Evolutionary conservation across 2,329 filamentous ascomycete species (phyloP), one percentile per base, ranked within the genome.

Genomic region (Fusarium buxicola): DNA sequence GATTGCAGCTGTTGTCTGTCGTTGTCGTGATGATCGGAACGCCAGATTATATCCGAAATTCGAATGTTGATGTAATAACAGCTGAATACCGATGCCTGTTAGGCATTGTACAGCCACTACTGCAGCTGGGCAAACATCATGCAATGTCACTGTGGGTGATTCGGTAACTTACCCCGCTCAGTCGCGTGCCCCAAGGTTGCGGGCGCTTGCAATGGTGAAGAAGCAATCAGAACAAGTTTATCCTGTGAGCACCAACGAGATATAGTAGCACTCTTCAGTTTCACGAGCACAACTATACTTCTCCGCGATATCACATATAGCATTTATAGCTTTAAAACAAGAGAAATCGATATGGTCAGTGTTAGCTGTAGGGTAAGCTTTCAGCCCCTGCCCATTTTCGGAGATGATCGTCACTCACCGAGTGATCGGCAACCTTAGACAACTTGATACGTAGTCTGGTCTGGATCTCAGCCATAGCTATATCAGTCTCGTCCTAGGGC

Each of bases 51-150:
- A n/a, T n/a, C n/a, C n/a, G n/a, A n/a, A n/a, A n/a, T n/a, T n/a
- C n/a, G n/a, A 41, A 41, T 13, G 24, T 6, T 8, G 15, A n/a
- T 59, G 48, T 44, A 36, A 58, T 25, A n/a, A 16, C 38, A 21
- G n/a, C 18, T 34, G 16, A 46, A 5, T 7, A 32, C 5, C 15
- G 16, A 7, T n/a, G 32, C 30, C 18, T 4, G n/a, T 15, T 15
- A 54, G 55, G 34, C 13, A n/a, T n/a, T n/a, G n/a, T n/a, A n/a
- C n/a, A 24, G 38, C 21, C 38, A 24, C 21, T n/a, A 11, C 15
- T 7, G n/a, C n/a, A 15, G 21, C 21, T 21, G 21, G 21, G 6
- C 21, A 21, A 21, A 21, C 21, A 21, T 21, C 21, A 21, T n/a
- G n/a, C n/a, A n/a, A n/a, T n/a, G n/a, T n/a, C n/a, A n/a, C n/a